Evolutionary conservation across 495 filamentous ascomycete genomes (phyloP).

Genomic region (Rostrohypoxylon terebratum): DNA sequence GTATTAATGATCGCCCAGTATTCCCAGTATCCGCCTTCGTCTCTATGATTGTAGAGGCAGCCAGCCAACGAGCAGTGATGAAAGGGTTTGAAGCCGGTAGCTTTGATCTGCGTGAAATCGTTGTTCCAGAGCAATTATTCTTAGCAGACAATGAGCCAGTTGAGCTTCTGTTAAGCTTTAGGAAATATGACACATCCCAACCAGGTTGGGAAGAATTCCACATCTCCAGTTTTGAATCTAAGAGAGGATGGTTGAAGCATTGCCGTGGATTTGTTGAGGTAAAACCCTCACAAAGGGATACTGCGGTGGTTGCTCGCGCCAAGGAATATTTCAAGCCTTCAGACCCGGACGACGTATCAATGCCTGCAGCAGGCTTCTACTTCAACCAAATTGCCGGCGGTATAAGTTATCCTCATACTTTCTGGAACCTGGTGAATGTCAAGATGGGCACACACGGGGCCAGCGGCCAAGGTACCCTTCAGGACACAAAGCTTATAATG

Average conservation of each 20-base stretch:
- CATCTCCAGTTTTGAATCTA: conserved; percentile 41
- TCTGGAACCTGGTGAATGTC: conserved; percentile 55
- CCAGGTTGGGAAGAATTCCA: conserved; percentile 42
- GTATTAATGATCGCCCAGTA: conserved; percentile 56
- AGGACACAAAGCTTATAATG: conserved; percentile 62
- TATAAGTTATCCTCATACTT: conserved; percentile 52
- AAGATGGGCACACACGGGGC: conserved; percentile 45
- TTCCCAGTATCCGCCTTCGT: conserved; percentile 70
- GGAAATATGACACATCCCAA: conserved; percentile 14
- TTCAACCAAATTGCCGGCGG: conserved; percentile 45
- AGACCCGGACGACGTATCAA: conserved; percentile 18
- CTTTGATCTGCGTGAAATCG: conserved; percentile 43
- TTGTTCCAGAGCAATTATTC: conserved; percentile 52
- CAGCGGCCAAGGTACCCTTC: conserved; percentile 53
- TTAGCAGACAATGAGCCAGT: conserved; percentile 47
- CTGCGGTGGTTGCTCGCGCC: background rate
- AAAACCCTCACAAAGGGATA: conserved; percentile 10
- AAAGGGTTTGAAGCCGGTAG: conserved; percentile 36
- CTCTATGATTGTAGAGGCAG: conserved; percentile 66
- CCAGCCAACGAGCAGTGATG: conserved; percentile 51
- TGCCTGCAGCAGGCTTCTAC: conserved; percentile 40
- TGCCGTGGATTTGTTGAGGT: conserved; percentile 46
- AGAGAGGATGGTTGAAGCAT: conserved; percentile 45
- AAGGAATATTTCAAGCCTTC: conserved; percentile 1
- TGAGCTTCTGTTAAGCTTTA: conserved; percentile 53